Base-by-base conservation (phyloP, 1,284 basidiomycete genomes). In the Anthracocystis panici-leucophaei region DNA sequence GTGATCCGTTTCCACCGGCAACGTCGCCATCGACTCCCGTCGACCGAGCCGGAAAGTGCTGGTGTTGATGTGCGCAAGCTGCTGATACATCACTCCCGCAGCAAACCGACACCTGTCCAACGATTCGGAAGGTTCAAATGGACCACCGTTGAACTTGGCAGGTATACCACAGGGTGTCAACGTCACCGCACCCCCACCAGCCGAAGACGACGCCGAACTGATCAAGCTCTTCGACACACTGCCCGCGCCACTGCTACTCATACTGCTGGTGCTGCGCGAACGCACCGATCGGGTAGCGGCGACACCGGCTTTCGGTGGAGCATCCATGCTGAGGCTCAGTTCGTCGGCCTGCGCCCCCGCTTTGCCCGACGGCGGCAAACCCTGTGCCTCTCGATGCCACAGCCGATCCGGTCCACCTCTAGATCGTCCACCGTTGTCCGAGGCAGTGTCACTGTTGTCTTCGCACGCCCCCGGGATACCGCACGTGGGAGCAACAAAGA, bases 401-500 rank as follows among this genome's bases (percentile, higher is more conserved):
- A 72, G 56, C 2, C 61, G 65, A 25, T 69, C 69, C 31, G 59
- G 62, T 12, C 62, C 74, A 16, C 41, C 57, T 6, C 49, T 52
- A 5, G 42, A 9, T 25, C 66, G 50, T 27, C 44, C 33, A 40
- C 63, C 57, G 2, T 27, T 29, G 53, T 77, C 67, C 10, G 72
- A 78, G 9, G 72, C 65, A 14, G 63, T 65, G 35, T 77, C 74
- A 46, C 66, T 66, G 38, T 54, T 53, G 31, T 71, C 68, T 44
- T 71, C 69, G 59, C 66, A 77, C 1, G 75, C 72, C 25, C 76
- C 74, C 12, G 80, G 80, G 31, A 82, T 72, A 9, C 80, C 78
- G 40, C 80, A 82, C 12, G 78, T 78, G 1, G 78, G 78, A 31
- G 60, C 57, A 27, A 82, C 73, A 61, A 82, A 82, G 67, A 82